A percentile compares a stretch with the other conserved stretches of the same genome.
Conservation (phyloP, 768 basidiomycete genomes). For the Tricholoma hemisulphureum region DNA sequence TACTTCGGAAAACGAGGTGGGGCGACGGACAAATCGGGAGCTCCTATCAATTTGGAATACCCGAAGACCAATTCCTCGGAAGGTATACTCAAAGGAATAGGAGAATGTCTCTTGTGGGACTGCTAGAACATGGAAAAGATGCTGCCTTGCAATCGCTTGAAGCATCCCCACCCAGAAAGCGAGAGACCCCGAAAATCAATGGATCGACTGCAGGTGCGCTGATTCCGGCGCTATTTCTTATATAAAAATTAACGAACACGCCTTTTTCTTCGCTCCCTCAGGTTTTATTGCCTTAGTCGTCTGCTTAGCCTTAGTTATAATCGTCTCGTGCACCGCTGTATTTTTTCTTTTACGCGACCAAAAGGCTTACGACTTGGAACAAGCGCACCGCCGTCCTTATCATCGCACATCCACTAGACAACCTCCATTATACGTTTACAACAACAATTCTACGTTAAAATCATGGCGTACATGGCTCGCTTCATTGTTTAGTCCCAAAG, state of each 20-base stretch:
- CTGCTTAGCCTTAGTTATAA: conserved; percentile 50
- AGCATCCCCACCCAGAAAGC: conserved; percentile 16
- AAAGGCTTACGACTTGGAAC: conserved; percentile 40
- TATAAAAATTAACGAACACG: background rate
- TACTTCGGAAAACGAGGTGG: no score
- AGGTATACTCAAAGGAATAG: background rate
- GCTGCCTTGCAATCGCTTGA: background rate
- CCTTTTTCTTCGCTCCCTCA: conserved; percentile 12
- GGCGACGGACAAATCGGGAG: background rate
- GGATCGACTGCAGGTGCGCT: conserved; percentile 50
- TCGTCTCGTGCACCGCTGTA: conserved; percentile 51
- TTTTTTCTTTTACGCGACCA: conserved; percentile 56
- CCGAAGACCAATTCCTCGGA: background rate
- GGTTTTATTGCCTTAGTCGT: conserved; percentile 66
- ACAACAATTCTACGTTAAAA: background rate
- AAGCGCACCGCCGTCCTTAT: conserved; percentile 27
- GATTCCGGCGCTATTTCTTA: background rate
- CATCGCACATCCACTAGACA: conserved; percentile 5
- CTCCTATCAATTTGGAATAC: conserved; percentile 2
- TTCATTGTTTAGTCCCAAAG: conserved; percentile 2
- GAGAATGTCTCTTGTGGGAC: background rate
- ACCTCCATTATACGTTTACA: conserved; percentile 11
- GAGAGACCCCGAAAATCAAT: conserved; percentile 45
- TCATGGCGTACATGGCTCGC: conserved; percentile 7
- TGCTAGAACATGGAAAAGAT: conserved; percentile 3